Evolutionary conservation across 1,139 yeast species (phyloP), one percentile per base, ranked within the genome.

Genomic region (Suhomyces yuchorum): DNA sequence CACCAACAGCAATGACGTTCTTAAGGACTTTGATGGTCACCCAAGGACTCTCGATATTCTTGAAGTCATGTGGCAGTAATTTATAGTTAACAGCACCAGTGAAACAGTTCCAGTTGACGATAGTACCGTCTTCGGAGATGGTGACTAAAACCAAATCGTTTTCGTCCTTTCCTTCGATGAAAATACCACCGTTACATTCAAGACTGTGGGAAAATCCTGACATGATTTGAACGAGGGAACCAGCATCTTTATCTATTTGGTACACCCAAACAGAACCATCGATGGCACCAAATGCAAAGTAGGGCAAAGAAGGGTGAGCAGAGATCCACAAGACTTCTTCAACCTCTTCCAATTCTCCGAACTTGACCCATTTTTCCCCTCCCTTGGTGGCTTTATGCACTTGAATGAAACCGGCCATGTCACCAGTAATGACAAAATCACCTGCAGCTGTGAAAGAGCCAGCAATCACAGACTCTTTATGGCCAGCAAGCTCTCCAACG

Each of bases 191-290:
- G 42, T 90, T 84, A 63, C 93, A 85, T 56, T 90, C 95, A 56
- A 80, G 71, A 52, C 87, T 84, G 69, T 89, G 97, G 30, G 85
- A 81, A 62, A 82, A 86, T 23, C 96, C 93, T 40, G 91, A 82
- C 81, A 91, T 85, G 40, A 90, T 70, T 63, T 85, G 89, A 39
- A 79, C 85, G 49, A 84, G 65, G n/a, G 78, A 67, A 47, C 78
- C 78, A 42, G 77, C 67, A 14, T 66, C 62, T 37, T 80, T 80
- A 55, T 82, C 85, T 42, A 91, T 78, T 59, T 86, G 87, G 65
- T 90, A 93, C 28, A 87, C 91, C 96, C 97, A 93, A 12, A 92
- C 96, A 0, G 96, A 85, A 1, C 99, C 98, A 65, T 92, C 97
- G 9, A 76, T 75, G 35, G 92, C 93, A 51, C 99, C 98, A 62